Percentiles rank a stretch among this genome's conserved stretches.
Conservation (phyloP, 1,284 basidiomycete species). For the Heterobasidion parviporum region DNA sequence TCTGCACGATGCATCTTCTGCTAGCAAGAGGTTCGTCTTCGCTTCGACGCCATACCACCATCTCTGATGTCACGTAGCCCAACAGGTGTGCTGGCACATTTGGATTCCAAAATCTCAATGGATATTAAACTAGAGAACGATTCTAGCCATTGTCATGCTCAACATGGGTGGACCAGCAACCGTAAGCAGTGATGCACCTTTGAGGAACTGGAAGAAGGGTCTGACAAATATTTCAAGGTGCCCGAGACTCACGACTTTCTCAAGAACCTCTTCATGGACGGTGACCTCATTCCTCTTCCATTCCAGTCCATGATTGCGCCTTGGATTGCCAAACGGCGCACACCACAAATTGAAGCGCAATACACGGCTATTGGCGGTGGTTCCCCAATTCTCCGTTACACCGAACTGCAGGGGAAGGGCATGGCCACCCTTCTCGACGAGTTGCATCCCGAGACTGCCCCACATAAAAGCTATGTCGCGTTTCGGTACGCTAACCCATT, state of each 20-base stretch:
- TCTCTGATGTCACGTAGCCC: constrained; percentile 30
- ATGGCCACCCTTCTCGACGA: constrained; percentile 94
- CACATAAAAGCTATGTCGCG: constrained; percentile 93
- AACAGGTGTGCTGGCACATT: constrained; percentile 41
- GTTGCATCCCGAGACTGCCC: constrained; percentile 84
- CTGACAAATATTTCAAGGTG: constrained; percentile 38
- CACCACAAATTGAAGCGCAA: constrained; percentile 92
- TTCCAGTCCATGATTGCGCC: constrained; percentile 88
- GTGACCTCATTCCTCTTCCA: constrained; percentile 94
- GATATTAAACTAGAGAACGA: neutral
- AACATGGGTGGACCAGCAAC: constrained; percentile 98
- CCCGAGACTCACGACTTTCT: constrained; percentile 87
- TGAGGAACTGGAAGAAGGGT: neutral
- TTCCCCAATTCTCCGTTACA: constrained; percentile 95
- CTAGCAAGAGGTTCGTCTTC: constrained; percentile 27
- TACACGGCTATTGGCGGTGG: constrained; percentile 95
- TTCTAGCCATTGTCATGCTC: constrained; percentile 85
- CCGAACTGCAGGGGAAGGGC: constrained; percentile 79
- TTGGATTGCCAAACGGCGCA: constrained; percentile 84
- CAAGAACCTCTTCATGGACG: constrained; percentile 89
- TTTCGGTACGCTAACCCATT: constrained; percentile 92
- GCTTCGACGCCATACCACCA: neutral
- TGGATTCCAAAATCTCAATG: neutral
- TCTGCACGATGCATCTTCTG: constrained; percentile 22
- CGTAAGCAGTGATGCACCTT: constrained; percentile 33